These are phyloP conservation scores for Cladosporium colombiae DNA, from an alignment of 2,329 filamentous ascomycete species.

Conservation along the genomic window DNA sequence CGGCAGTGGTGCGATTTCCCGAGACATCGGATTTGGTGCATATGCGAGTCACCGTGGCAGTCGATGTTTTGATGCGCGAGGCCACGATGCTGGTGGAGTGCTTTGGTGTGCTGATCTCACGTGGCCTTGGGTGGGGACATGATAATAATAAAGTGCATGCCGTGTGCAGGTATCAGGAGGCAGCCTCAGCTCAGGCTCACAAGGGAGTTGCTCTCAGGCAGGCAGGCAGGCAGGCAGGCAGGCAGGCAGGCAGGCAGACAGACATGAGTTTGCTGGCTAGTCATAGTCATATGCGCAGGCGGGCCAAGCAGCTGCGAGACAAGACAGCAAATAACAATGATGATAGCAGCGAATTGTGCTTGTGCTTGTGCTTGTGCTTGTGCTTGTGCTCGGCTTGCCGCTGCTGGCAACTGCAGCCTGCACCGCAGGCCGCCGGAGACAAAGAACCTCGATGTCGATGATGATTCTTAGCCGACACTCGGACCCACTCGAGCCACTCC, in stretches of 20 bases:
- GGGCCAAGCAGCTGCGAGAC: not conserved
- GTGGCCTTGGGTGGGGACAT: constrained; percentile 1
- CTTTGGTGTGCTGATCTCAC: constrained; percentile 1
- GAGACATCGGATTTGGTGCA: constrained; percentile 1
- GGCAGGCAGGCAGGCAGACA: not conserved
- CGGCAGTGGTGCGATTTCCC: constrained; percentile 6
- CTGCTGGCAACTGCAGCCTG: too few relatives aligned
- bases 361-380: not conserved
- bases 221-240: too few relatives aligned
- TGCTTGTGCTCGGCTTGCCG: not conserved
- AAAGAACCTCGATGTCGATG: too few relatives aligned
- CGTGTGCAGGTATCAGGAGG: not conserved
- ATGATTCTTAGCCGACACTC: constrained; percentile 1
- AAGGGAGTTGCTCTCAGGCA: not conserved
- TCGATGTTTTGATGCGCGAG: not conserved
- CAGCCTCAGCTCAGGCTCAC: not conserved
- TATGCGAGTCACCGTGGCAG: constrained; percentile 4
- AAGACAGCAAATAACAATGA: not conserved
- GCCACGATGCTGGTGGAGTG: constrained; percentile 2
- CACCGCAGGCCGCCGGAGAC: too few relatives aligned
- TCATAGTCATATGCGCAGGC: not conserved
- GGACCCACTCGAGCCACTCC: not conserved
- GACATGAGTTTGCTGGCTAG: not conserved
- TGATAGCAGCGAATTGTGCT: not conserved
- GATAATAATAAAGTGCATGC: not conserved